Evolutionary conservation across 805 yeast species (phyloP).

Genomic region (Pichia eremophila): DNA sequence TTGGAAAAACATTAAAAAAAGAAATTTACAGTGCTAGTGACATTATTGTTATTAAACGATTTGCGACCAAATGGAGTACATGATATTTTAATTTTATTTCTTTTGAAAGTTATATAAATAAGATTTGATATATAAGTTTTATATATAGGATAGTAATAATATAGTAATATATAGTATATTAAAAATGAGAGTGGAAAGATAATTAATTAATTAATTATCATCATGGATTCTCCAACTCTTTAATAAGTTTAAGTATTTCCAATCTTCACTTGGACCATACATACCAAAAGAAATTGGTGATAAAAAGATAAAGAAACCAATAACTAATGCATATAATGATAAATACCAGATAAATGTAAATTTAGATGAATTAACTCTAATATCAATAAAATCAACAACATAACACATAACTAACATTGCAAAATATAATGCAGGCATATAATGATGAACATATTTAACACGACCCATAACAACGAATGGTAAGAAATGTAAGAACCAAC

Average conservation of each 20-base stretch:
- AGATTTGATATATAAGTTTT: too few species aligned
- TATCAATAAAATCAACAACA: conserved; percentile 36
- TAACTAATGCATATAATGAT: conserved; percentile 39
- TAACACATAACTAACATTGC: conserved; percentile 74
- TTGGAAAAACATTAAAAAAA: too few species aligned
- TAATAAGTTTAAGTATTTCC: conserved; percentile 43
- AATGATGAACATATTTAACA: conserved; percentile 94
- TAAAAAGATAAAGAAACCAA: conserved; percentile 50
- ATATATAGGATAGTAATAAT: too few species aligned
- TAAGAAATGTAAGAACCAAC: conserved; percentile 81
- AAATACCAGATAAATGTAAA: conserved; percentile 31
- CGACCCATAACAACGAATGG: conserved; percentile 93
- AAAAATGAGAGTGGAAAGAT: neutral
- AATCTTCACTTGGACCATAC: conserved; percentile 45
- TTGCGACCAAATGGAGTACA: too few species aligned
- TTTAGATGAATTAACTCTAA: conserved; percentile 14
- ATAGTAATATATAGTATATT: too few species aligned
- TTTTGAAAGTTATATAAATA: too few species aligned
- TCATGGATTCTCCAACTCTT: conserved; percentile 40
- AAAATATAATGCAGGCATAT: conserved; percentile 89
- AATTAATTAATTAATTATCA: neutral
- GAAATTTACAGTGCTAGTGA: too few species aligned
- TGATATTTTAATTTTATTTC: too few species aligned
- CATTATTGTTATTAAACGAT: too few species aligned
- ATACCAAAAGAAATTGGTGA: conserved; percentile 76